Evolutionary conservation across 2,329 filamentous ascomycete species (phyloP), one percentile per base, ranked within the genome.

Genomic region (Thyridium curvatum): DNA sequence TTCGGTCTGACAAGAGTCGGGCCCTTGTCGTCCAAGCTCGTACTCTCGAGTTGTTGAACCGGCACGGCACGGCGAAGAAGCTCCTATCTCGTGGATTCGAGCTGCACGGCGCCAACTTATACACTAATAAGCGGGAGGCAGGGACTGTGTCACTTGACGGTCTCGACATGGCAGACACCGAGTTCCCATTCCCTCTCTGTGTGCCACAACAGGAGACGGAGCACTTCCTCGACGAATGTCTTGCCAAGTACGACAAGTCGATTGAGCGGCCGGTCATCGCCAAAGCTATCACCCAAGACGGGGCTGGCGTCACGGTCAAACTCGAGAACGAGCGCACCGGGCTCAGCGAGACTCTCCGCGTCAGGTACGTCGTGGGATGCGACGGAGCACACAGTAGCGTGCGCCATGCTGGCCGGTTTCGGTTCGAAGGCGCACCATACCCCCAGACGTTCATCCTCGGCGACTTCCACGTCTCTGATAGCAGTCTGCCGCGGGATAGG

Each of bases 31-130:
- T 75, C 5, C 72, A 76, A 40, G 58, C 69, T 12, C 65, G 72
- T 8, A 70, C 65, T 2, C 48, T 72, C 8, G 72, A 77, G 46
- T 55, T 74, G 17, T 62, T 74, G 36, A 61, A 61, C 34, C 69
- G 71, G 30, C 61, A 74, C 33, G 54, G 53, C 30, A 26, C 21
- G 21, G 21, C 21, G 10, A 6, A 26, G 10, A 26, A 26, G 21
- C 21, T 26, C 6, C 10, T 10, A 10, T 26, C 21, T 12, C 34
- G 26, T 10, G 34, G 34, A 5, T 29, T 14, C n/a, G 12, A 14
- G 3, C 18, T 16, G 3, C 34, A 15, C 21, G 34, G 21, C 13
- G 21, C 8, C 12, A 15, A 21, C 34, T 7, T 36, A 8, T 36
- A 29, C 26, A 12, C 29, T 13, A 30, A 36, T n/a, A 26, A 28